These are phyloP conservation scores for Geotrichum bryndzae DNA, from an alignment of 1,139 yeast genomes.

Conservation along the genomic window DNA sequence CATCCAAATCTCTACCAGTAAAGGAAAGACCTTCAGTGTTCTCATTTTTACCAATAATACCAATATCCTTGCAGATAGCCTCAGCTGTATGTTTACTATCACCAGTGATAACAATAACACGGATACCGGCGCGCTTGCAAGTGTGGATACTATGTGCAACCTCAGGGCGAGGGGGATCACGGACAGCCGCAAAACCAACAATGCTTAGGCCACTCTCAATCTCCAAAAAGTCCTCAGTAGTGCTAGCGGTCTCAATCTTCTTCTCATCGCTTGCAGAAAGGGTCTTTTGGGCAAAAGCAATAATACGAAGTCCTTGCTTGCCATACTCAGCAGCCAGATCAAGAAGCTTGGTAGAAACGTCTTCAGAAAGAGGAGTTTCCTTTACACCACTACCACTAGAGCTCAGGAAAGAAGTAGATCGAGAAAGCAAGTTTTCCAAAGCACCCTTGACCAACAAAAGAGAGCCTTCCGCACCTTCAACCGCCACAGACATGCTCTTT, in stretches of 20 bases:
- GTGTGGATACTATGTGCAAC: constrained; percentile 42
- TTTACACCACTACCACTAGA: constrained; percentile 30
- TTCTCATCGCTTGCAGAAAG: constrained; percentile 14
- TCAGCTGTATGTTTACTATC: constrained; percentile 51
- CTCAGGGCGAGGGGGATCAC: constrained; percentile 53
- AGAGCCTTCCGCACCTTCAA: constrained; percentile 26
- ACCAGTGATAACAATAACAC: constrained; percentile 51
- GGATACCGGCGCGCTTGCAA: constrained; percentile 49
- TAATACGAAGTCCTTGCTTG: constrained; percentile 43
- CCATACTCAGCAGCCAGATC: constrained; percentile 39
- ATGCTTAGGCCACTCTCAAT: constrained; percentile 40
- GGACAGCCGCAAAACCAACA: constrained; percentile 47
- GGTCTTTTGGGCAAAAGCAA: constrained; percentile 40
- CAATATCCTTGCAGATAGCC: constrained; percentile 49
- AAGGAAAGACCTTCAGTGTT: constrained; percentile 29
- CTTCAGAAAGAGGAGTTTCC: constrained; percentile 22
- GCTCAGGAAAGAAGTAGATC: constrained; percentile 38
- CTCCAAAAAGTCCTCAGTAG: constrained; percentile 22
- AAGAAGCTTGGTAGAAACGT: constrained; percentile 30
- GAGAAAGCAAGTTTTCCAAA: constrained; percentile 44
- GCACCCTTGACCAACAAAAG: constrained; percentile 48
- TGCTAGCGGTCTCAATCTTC: constrained; percentile 20
- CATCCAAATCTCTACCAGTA: constrained; percentile 47
- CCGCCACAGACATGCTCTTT: constrained; percentile 47
- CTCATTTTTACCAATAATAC: constrained; percentile 44